phyloP scores from a whole-genome alignment of 305 asterid genomes.

The Solanum hybrid region DNA sequence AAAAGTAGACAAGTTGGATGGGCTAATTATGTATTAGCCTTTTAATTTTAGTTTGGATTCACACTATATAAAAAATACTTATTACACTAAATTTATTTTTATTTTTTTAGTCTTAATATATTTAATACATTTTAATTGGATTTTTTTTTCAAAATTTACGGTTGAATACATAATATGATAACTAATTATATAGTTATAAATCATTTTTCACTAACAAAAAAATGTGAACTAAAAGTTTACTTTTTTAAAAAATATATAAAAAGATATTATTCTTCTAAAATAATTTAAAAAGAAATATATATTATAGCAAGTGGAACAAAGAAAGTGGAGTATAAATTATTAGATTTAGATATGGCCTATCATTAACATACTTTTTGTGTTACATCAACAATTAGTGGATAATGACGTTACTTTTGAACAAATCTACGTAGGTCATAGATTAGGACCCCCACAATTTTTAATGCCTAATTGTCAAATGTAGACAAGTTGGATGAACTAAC shows the following conservation, averaged over 20 bases:
- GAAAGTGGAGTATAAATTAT: not conserved
- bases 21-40: not conserved
- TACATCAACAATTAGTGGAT: not conserved
- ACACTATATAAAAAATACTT: not conserved
- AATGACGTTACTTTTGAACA: not conserved
- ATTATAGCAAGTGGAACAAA: not conserved
- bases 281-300: not conserved
- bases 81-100: not conserved
- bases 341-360: not conserved
- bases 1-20: not conserved
- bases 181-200: not conserved
- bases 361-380: not conserved
- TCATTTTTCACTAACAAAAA: not conserved
- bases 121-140: not conserved
- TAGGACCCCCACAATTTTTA: not conserved
- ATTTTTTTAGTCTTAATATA: not conserved
- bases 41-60: not conserved
- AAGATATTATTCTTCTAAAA: not conserved
- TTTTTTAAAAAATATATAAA: not conserved
- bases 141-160: not conserved
- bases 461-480: not conserved
- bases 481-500: not conserved
- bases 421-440: not conserved
- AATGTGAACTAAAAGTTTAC: not conserved
- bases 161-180: not conserved